A percentile compares a stretch with the other conserved stretches of the same genome.
These are phyloP conservation scores for Leucocoprinus sp. DNA, from an alignment of 768 basidiomycete species.

Conservation along the genomic window DNA sequence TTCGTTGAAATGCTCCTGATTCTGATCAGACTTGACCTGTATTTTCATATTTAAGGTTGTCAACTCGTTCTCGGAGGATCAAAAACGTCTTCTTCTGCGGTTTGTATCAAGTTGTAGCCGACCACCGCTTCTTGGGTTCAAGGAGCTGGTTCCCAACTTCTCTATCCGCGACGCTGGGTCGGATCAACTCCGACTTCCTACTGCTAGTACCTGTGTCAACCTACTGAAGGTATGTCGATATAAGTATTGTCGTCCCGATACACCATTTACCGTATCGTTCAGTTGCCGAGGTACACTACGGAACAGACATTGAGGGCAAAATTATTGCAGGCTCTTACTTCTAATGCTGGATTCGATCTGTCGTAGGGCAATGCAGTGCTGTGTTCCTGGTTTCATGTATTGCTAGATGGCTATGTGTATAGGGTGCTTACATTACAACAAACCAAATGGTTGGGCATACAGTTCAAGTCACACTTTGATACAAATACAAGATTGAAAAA, in stretches of 20 bases:
- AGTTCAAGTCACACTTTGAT: neutral
- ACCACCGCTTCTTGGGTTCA: conserved; percentile 83
- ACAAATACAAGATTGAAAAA: neutral
- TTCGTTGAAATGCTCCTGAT: neutral
- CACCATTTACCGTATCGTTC: neutral
- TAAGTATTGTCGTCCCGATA: neutral
- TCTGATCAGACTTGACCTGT: neutral
- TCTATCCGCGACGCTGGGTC: conserved; percentile 74
- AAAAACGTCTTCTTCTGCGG: conserved; percentile 68
- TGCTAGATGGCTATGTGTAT: neutral
- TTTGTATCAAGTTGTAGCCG: conserved; percentile 93
- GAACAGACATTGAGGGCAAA: conserved; percentile 64
- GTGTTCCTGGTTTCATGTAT: neutral
- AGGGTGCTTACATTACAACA: neutral
- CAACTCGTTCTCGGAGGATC: conserved; percentile 69
- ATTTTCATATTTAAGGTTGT: conserved; percentile 45
- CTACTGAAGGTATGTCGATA: conserved; percentile 60
- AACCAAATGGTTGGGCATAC: neutral
- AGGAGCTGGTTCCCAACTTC: conserved; percentile 82
- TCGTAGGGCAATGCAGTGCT: conserved; percentile 38
- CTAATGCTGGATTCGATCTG: conserved; percentile 89
- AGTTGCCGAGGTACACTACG: conserved; percentile 67
- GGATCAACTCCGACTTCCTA: conserved; percentile 66
- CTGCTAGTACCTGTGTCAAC: conserved; percentile 86
- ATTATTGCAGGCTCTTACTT: conserved; percentile 77